Evolutionary conservation across 441 rosid genomes (phyloP).

Genomic region (Melastoma candidum): DNA sequence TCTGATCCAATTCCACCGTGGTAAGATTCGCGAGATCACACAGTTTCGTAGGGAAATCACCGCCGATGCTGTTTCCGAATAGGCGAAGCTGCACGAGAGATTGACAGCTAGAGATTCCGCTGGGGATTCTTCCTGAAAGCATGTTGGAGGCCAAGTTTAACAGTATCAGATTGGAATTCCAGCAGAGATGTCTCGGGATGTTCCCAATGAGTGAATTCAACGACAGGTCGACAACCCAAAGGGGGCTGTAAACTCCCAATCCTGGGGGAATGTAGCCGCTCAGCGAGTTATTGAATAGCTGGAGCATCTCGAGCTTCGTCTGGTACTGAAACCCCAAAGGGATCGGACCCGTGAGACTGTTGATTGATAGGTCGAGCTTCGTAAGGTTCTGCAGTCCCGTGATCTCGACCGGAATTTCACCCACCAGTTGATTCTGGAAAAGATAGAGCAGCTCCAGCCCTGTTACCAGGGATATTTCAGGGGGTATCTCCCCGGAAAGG

Average conservation of each 20-base stretch:
- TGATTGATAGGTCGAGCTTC: conserved; percentile 15
- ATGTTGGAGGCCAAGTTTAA: conserved; percentile 14
- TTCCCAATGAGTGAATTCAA: conserved; percentile 11
- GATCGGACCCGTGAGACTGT: conserved; percentile 12
- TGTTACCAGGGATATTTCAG: conserved; percentile 1
- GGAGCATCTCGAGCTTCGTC: conserved; percentile 9
- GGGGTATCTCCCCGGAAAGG: conserved; percentile 14
- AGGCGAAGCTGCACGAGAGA: conserved; percentile 13
- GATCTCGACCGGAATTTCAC: conserved; percentile 8
- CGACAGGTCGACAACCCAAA: conserved; percentile 15
- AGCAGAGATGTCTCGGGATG: conserved; percentile 9
- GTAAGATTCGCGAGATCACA: conserved; percentile 15
- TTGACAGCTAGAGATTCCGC: conserved; percentile 8
- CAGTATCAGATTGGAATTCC: conserved; percentile 12
- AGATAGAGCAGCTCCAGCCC: conserved; percentile 13
- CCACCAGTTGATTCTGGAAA: conserved; percentile 15
- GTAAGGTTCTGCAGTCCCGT: conserved; percentile 11
- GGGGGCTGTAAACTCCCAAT: conserved; percentile 12
- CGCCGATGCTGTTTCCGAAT: conserved; percentile 4
- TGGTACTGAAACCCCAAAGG: conserved; percentile 13
- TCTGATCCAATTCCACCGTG: conserved; percentile 12
- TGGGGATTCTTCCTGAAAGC: conserved; percentile 11
- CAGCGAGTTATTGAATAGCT: conserved; percentile 13
- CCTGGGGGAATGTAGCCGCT: conserved; percentile 15
- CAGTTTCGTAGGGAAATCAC: conserved; percentile 10